Evolutionary conservation across 768 basidiomycete genomes (phyloP).

Genomic region (Tylopilus balloui): DNA sequence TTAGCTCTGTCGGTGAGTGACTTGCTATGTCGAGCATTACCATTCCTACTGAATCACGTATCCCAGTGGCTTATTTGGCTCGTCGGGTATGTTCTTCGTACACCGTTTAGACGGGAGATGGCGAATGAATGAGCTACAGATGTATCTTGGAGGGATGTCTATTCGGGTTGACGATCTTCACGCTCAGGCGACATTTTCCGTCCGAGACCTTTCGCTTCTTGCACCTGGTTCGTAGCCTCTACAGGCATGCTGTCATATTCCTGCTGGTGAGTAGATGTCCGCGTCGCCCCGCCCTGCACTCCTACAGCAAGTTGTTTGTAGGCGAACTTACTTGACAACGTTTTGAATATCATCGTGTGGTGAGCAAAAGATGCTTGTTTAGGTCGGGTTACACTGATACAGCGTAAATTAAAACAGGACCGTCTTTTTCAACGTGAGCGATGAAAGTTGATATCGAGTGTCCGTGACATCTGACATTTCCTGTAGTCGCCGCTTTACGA

Average conservation of each 20-base stretch:
- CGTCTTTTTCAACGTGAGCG: neutral
- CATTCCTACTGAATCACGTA: neutral
- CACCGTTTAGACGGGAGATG: no score
- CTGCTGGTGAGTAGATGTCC: neutral
- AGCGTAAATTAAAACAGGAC: neutral
- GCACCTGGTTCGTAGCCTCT: neutral
- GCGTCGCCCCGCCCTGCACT: neutral
- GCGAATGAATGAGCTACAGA: neutral
- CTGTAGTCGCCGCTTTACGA: neutral
- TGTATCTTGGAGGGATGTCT: neutral
- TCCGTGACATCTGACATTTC: neutral
- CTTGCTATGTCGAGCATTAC: neutral
- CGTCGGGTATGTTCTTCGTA: neutral
- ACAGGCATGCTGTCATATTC: neutral
- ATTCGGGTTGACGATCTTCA: neutral
- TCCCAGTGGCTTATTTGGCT: constrained; percentile 3
- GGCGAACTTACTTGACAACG: neutral
- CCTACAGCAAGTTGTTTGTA: neutral
- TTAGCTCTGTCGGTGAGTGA: constrained; percentile 2
- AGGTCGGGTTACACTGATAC: neutral
- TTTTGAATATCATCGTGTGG: neutral
- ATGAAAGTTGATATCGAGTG: neutral
- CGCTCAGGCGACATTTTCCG: neutral
- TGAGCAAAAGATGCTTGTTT: neutral
- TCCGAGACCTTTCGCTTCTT: neutral